Conservation (phyloP, 768 basidiomycete genomes). For the Termitomyces sp. region DNA sequence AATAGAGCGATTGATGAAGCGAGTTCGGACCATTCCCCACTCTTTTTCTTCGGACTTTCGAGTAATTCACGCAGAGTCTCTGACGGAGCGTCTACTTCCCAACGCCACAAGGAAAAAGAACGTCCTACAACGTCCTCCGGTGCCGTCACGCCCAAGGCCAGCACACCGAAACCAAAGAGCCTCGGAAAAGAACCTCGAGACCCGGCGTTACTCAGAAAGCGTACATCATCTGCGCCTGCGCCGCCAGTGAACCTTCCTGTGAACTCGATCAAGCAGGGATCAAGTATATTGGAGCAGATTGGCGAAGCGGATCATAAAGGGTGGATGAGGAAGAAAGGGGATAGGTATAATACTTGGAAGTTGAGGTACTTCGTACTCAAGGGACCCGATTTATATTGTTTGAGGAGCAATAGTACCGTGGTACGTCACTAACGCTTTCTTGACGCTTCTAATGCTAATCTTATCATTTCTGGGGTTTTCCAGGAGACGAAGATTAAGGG, state of each 20-base stretch:
- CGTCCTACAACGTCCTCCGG: slow-evolving; percentile 18
- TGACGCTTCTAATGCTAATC: not conserved
- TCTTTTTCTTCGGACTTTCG: slow-evolving; percentile 45
- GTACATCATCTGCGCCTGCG: slow-evolving; percentile 33
- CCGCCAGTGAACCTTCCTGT: slow-evolving; percentile 11
- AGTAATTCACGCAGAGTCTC: slow-evolving; percentile 35
- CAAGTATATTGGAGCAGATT: slow-evolving; percentile 83
- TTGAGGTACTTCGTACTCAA: slow-evolving; percentile 87
- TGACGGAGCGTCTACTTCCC: slow-evolving; percentile 14
- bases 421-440: slow-evolving; percentile 25
- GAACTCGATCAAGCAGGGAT: slow-evolving; percentile 47
- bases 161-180: slow-evolving; percentile 11
- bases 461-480: not conserved
- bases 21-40: slow-evolving; percentile 23
- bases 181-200: slow-evolving; percentile 27
- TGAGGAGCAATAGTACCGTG: slow-evolving; percentile 66
- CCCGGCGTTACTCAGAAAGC: slow-evolving; percentile 46
- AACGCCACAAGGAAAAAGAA: slow-evolving; percentile 15
- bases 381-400: slow-evolving; percentile 83
- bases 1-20: slow-evolving; percentile 25
- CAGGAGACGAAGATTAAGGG: slow-evolving; percentile 97
- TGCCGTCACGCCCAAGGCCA: slow-evolving; percentile 16
- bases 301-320: slow-evolving; percentile 86
- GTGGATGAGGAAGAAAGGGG: slow-evolving; percentile 96
- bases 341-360: slow-evolving; percentile 92